Base-by-base conservation (phyloP, 345 rosid species). In the Passiflora organensis region DNA sequence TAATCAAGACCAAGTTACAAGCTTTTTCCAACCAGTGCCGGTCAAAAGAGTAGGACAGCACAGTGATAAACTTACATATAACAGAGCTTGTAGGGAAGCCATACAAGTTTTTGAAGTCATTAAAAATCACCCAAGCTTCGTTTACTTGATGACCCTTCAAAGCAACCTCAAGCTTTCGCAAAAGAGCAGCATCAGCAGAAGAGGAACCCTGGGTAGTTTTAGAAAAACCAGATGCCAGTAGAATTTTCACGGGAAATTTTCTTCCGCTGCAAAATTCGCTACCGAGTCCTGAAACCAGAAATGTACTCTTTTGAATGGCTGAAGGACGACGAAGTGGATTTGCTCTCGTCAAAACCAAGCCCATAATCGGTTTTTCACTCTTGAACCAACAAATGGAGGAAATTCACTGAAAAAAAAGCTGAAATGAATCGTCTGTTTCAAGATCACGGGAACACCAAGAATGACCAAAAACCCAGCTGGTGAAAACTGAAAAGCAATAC, bases 61-160 rank as follows among this genome's bases (percentile, higher is more conserved):
- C 75, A 10, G 89, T 65, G 53, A 89, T 64, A 50, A 91, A 68
- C 68, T 68, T 76, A 47, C 63, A 63, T 65, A 81, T 70, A 38
- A 63, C 13, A 4, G 52, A 65, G 50, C 13, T 56, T 6, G 67
- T 65, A 0, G 94, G 90, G 48, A 76, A 74, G 44, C 93, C 95
- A 59, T 78, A 78, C 50, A 79, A 74, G 10, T 73, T 77, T 72
- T 69, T 77, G 46, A 75, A 82, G 71, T 80, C 85, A 57, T 73
- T 76, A 50, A 78, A 89, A 55, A 76, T 67, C 28, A 68, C 70
- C 89, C 91, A 91, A 0, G 98, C 90, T 60, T 84, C 87, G 47
- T 72, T 65, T 14, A 71, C 34, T 22, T 55, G 47, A 61, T 70
- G 89, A 66, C 58, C 60, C 41, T 69, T 76, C 41, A 89, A 64